Conservation (phyloP, 495 filamentous ascomycete species). For the Xylaria acuta region DNA sequence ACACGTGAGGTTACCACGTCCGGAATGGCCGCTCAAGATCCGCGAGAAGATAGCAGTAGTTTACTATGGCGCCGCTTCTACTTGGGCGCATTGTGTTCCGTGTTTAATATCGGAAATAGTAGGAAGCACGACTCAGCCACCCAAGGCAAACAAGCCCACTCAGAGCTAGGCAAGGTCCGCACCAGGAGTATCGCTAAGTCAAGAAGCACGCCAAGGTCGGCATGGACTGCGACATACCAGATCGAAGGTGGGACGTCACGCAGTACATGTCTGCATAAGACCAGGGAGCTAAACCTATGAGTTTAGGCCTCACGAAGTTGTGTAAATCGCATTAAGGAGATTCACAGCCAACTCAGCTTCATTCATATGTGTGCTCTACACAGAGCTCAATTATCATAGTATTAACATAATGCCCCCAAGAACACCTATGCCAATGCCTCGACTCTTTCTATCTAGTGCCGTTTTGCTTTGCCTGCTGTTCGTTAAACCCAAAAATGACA, state of each 20-base stretch:
- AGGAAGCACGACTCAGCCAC: background rate
- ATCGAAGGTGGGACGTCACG: background rate
- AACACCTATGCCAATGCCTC: conserved; percentile 31
- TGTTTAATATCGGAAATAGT: background rate
- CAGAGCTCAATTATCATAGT: conserved; percentile 16
- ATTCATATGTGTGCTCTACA: background rate
- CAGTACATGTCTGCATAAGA: background rate
- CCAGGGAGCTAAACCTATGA: background rate
- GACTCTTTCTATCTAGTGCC: conserved; percentile 24
- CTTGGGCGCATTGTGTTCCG: background rate
- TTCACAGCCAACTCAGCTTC: background rate
- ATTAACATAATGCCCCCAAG: conserved; percentile 17
- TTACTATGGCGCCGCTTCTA: background rate
- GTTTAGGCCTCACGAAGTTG: background rate
- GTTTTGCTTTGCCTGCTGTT: conserved; percentile 16
- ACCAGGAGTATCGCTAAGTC: background rate
- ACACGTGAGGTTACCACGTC: background rate
- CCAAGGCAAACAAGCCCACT: background rate
- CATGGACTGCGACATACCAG: background rate
- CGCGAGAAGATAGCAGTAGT: background rate
- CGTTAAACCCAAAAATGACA: conserved; percentile 15
- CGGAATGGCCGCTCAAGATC: background rate
- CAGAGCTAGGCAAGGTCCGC: background rate
- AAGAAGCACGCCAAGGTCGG: background rate
- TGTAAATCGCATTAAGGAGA: background rate